phyloP scores from a whole-genome alignment of 306 rosid genomes.

The Pachyrhizus erosus region DNA sequence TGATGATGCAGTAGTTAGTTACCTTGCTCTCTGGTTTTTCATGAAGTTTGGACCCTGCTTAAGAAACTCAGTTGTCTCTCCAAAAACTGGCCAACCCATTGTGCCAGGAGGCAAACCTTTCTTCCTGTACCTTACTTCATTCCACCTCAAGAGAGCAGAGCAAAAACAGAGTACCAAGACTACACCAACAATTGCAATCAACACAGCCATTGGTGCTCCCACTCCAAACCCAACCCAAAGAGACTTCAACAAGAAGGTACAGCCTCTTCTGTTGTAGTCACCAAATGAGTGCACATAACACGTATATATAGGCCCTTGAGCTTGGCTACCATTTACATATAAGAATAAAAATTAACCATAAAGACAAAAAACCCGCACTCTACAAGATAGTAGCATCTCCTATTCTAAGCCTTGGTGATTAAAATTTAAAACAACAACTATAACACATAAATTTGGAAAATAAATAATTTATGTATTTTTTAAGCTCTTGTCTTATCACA shows the following conservation, averaged over 20 bases:
- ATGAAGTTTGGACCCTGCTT: slow-evolving; percentile 96
- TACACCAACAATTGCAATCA: slow-evolving; percentile 50
- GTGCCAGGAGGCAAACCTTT: slow-evolving; percentile 97
- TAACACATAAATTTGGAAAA: background rate
- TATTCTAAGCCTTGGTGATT: slow-evolving; percentile 41
- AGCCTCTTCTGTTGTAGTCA: slow-evolving; percentile 47
- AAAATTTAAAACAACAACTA: background rate
- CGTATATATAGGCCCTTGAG: slow-evolving; percentile 64
- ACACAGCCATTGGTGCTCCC: slow-evolving; percentile 72
- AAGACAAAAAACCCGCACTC: slow-evolving; percentile 60
- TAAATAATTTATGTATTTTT: background rate
- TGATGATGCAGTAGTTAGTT: slow-evolving; percentile 9
- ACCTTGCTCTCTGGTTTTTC: slow-evolving; percentile 96
- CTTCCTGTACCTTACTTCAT: slow-evolving; percentile 75
- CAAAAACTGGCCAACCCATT: slow-evolving; percentile 99
- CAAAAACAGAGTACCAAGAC: slow-evolving; percentile 75
- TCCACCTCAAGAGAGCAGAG: slow-evolving; percentile 92
- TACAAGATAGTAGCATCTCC: slow-evolving; percentile 55
- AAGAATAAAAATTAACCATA: slow-evolving; percentile 33
- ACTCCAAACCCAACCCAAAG: slow-evolving; percentile 45
- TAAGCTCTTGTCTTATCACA: background rate
- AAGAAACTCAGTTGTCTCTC: slow-evolving; percentile 96
- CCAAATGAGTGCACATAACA: slow-evolving; percentile 56
- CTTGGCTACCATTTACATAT: slow-evolving; percentile 37
- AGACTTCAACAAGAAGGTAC: slow-evolving; percentile 42